Evolutionary conservation across 768 basidiomycete genomes (phyloP).

Genomic region (Dioszegia hungarica): DNA sequence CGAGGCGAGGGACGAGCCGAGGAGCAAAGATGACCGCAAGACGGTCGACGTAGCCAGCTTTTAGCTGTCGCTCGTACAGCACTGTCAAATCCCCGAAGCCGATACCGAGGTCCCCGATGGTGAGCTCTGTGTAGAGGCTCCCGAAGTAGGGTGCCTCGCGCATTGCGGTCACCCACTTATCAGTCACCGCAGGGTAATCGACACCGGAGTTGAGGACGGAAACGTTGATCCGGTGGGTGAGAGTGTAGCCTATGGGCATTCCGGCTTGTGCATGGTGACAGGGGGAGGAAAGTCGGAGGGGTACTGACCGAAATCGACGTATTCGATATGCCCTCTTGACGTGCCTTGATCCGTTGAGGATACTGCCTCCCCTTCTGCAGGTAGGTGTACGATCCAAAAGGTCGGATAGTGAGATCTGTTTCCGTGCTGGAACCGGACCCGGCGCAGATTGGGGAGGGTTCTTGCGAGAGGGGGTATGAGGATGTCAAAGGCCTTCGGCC

Average conservation of each 20-base stretch:
- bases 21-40: background rate
- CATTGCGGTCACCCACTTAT: background rate
- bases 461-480: no score
- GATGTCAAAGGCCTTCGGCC: no score
- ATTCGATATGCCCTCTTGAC: no score
- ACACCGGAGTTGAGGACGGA: background rate
- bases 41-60: background rate
- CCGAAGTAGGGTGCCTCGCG: background rate
- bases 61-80: background rate
- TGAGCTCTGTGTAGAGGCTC: background rate
- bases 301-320: no score
- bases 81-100: background rate
- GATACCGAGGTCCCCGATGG: background rate
- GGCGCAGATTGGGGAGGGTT: no score
- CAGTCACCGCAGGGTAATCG: background rate
- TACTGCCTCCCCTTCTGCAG: no score
- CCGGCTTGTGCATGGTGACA: no score
- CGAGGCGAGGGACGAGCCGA: background rate
- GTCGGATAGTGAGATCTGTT: no score
- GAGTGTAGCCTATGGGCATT: background rate
- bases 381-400: no score
- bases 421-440: no score
- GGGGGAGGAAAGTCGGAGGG: no score
- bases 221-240: background rate
- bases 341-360: no score